Conservation (phyloP, 2,329 filamentous ascomycete genomes). For the Aphanocladium album region DNA sequence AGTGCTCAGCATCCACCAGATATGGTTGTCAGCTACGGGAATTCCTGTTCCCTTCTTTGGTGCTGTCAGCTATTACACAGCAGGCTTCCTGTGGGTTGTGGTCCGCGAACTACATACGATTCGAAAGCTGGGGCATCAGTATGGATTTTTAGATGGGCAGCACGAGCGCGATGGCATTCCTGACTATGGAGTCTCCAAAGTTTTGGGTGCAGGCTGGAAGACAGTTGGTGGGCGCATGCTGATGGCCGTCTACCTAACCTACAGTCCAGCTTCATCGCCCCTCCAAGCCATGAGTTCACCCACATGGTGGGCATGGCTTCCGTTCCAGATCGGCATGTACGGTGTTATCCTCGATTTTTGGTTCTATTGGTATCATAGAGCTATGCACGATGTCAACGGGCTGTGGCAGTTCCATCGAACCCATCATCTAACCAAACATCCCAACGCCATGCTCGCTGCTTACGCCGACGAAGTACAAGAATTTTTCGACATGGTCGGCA, state of each 20-base stretch:
- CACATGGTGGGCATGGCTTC: constrained; percentile 25
- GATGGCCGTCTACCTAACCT: constrained; percentile 28
- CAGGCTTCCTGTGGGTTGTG: constrained; percentile 31
- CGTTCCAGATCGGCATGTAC: constrained; percentile 32
- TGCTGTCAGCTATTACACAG: constrained; percentile 30
- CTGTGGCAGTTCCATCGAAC: constrained; percentile 39
- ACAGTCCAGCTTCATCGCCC: constrained; percentile 24
- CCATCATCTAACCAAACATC: constrained; percentile 39
- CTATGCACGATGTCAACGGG: constrained; percentile 33
- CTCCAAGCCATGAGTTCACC: constrained; percentile 20
- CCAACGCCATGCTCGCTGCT: constrained; percentile 33
- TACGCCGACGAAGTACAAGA: constrained; percentile 38
- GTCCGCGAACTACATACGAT: constrained; percentile 33
- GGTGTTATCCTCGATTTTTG: constrained; percentile 31
- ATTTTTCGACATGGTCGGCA: constrained; percentile 33
- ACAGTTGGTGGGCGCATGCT: constrained; percentile 27
- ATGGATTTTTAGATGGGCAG: constrained; percentile 37
- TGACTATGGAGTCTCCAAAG: constrained; percentile 29
- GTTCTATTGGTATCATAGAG: constrained; percentile 37
- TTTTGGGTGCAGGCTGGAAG: constrained; percentile 26
- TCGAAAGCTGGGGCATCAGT: constrained; percentile 29
- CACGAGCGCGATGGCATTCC: constrained; percentile 37
- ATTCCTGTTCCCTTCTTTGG: constrained; percentile 23
- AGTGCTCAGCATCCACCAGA: constrained; percentile 31
- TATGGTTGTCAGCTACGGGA: constrained; percentile 25